Percentiles rank a stretch among this genome's conserved stretches.
Conservation (phyloP, 352 stramenopile species). For the Ophiocytium majus region DNA sequence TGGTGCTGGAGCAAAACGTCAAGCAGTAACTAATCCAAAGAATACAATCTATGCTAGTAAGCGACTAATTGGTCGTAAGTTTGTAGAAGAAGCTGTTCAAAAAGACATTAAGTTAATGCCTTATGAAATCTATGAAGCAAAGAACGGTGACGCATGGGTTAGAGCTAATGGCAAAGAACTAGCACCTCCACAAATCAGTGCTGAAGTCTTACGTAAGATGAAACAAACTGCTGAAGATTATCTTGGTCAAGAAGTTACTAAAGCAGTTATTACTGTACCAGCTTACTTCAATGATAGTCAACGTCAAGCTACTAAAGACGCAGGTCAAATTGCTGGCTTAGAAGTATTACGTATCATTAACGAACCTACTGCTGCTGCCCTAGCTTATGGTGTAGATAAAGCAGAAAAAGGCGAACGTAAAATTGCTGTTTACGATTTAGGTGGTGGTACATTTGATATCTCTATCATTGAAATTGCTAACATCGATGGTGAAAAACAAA, state of each 20-base stretch:
- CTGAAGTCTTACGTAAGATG: conserved; percentile 78
- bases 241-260: conserved; percentile 70
- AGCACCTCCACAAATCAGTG: conserved; percentile 73
- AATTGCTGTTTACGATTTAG: conserved; percentile 94
- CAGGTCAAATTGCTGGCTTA: conserved; percentile 82
- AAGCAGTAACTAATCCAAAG: conserved; percentile 79
- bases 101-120: too few species aligned
- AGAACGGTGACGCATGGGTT: too few species aligned
- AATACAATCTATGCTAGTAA: conserved; percentile 77
- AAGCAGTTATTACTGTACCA: conserved; percentile 85
- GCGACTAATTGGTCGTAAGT: conserved; percentile 70
- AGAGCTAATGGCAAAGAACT: too few species aligned
- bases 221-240: conserved; percentile 73
- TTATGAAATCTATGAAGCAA: too few species aligned
- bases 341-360: conserved; percentile 85
- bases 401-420: conserved; percentile 76
- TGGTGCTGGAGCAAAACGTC: conserved; percentile 84
- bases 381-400: conserved; percentile 96
- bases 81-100: conserved; percentile 66
- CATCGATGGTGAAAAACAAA: conserved; percentile 93
- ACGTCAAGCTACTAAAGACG: conserved; percentile 79
- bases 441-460: conserved; percentile 90
- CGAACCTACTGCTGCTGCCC: conserved; percentile 79
- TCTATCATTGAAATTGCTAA: conserved; percentile 90
- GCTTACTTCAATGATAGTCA: conserved; percentile 92